A percentile compares a stretch with the other conserved stretches of the same genome.
These are phyloP conservation scores for Penicillium capsulatum DNA, from an alignment of 2,329 filamentous ascomycete genomes.

Conservation along the genomic window DNA sequence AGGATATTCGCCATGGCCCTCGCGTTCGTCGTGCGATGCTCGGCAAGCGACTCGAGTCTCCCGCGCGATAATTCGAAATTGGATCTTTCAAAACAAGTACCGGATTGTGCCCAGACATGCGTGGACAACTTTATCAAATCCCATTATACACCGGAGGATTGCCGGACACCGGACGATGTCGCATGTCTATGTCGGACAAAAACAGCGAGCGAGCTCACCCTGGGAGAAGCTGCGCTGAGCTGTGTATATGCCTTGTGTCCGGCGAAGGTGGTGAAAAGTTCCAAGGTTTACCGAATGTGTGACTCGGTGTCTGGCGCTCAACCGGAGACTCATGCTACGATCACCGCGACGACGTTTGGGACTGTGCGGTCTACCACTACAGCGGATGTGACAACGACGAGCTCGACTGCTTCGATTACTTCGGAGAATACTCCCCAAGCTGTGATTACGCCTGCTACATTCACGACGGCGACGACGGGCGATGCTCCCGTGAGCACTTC, in stretches of 20 bases:
- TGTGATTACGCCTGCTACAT: background rate
- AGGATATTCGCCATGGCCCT: conserved; percentile 25
- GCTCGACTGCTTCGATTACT: conserved; percentile 2
- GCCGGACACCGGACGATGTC: conserved; percentile 48
- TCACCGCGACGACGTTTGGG: conserved; percentile 34
- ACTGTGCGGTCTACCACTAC: conserved; percentile 8
- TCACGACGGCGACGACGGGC: conserved; percentile 11
- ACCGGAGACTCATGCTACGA: conserved; percentile 33
- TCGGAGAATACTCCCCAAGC: conserved; percentile 1
- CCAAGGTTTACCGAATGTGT: conserved; percentile 56
- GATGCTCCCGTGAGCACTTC: conserved; percentile 11
- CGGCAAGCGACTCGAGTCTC: conserved; percentile 19
- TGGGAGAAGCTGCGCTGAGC: conserved; percentile 67
- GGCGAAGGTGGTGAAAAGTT: conserved; percentile 42
- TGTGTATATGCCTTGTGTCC: conserved; percentile 61
- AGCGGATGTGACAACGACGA: conserved; percentile 6
- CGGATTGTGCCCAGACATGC: conserved; percentile 58
- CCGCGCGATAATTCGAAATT: conserved; percentile 18
- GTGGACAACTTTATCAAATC: conserved; percentile 59
- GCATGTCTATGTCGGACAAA: conserved; percentile 60
- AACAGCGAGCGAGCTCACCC: conserved; percentile 60
- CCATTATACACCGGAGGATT: conserved; percentile 50
- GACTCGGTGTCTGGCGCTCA: conserved; percentile 35
- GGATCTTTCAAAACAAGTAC: conserved; percentile 46
- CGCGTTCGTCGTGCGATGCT: conserved; percentile 20